A percentile compares a stretch with the other conserved stretches of the same genome.
Conservation (phyloP, 2,329 filamentous ascomycete species). For the Amylocarpus encephaloides region DNA sequence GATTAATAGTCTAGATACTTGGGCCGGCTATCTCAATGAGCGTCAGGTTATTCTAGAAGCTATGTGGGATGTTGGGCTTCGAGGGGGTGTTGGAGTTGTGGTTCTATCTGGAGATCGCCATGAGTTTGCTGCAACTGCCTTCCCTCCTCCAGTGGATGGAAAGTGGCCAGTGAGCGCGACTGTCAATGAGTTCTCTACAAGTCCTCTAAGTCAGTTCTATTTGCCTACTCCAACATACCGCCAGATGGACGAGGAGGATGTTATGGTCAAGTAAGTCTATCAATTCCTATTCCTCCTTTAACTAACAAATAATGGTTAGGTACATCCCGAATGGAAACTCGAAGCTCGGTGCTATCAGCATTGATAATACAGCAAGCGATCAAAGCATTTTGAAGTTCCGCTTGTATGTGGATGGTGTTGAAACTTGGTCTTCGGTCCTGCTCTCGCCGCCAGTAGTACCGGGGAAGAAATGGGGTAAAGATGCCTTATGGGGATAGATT, state of each 20-base stretch:
- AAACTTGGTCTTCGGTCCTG: constrained; percentile 64
- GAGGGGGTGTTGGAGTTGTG: constrained; percentile 67
- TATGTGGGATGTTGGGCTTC: constrained; percentile 80
- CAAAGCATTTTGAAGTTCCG: constrained; percentile 73
- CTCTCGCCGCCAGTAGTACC: constrained; percentile 38
- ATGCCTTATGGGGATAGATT: constrained; percentile 28
- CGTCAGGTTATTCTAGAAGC: constrained; percentile 73
- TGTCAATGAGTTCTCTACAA: constrained; percentile 87
- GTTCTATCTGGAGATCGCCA: constrained; percentile 90
- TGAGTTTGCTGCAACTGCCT: constrained; percentile 87
- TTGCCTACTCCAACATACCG: constrained; percentile 77
- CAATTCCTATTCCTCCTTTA: background rate
- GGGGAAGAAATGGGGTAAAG: constrained; percentile 24
- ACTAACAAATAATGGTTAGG: constrained; percentile 36
- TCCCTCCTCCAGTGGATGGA: constrained; percentile 54
- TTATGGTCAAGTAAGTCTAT: constrained; percentile 68
- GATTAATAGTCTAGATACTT: constrained; percentile 81
- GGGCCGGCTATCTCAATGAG: constrained; percentile 86
- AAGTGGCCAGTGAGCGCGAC: constrained; percentile 57
- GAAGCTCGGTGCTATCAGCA: constrained; percentile 80
- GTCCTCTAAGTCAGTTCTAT: constrained; percentile 90
- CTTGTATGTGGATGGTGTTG: constrained; percentile 73
- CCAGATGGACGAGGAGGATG: constrained; percentile 75
- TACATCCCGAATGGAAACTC: constrained; percentile 80
- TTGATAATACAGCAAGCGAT: constrained; percentile 59